phyloP scores from a whole-genome alignment of 2,329 filamentous ascomycete species.

The Geoglossum cookeanum region DNA sequence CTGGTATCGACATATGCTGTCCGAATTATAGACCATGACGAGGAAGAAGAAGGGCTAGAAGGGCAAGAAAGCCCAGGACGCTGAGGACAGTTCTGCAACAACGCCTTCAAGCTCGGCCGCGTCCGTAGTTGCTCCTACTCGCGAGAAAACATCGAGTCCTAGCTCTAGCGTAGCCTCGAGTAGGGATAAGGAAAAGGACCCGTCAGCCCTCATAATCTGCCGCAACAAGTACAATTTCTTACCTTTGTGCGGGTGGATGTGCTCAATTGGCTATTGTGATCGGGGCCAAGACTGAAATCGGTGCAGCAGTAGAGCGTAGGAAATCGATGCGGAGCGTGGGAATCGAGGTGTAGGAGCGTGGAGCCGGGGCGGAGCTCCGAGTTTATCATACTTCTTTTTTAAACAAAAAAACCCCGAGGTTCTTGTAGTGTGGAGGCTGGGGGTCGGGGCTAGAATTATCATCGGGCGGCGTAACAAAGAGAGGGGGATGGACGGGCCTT shows the following conservation, averaged over 20 bases:
- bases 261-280: not conserved
- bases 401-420: too few relatives aligned
- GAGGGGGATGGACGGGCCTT: too few relatives aligned
- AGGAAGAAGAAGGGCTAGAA: slow-evolving; percentile 22
- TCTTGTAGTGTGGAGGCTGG: too few relatives aligned
- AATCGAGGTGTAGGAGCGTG: too few relatives aligned
- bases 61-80: slow-evolving; percentile 10
- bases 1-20: slow-evolving; percentile 19
- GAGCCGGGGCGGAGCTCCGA: too few relatives aligned
- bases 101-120: not conserved
- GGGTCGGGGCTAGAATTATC: too few relatives aligned
- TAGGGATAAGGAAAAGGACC: slow-evolving; percentile 11
- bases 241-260: slow-evolving; percentile 3
- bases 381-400: too few relatives aligned
- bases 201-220: slow-evolving; percentile 37
- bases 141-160: slow-evolving; percentile 9
- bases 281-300: not conserved
- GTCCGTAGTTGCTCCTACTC: slow-evolving; percentile 1
- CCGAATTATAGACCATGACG: slow-evolving; percentile 34
- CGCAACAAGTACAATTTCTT: slow-evolving; percentile 40
- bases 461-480: too few relatives aligned
- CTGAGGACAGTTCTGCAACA: not conserved
- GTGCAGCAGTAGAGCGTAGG: too few relatives aligned
- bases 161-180: slow-evolving; percentile 11
- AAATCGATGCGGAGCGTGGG: too few relatives aligned